phyloP scores from a whole-genome alignment of 2,329 filamentous ascomycete genomes.

The Fusarium ramigenum region DNA sequence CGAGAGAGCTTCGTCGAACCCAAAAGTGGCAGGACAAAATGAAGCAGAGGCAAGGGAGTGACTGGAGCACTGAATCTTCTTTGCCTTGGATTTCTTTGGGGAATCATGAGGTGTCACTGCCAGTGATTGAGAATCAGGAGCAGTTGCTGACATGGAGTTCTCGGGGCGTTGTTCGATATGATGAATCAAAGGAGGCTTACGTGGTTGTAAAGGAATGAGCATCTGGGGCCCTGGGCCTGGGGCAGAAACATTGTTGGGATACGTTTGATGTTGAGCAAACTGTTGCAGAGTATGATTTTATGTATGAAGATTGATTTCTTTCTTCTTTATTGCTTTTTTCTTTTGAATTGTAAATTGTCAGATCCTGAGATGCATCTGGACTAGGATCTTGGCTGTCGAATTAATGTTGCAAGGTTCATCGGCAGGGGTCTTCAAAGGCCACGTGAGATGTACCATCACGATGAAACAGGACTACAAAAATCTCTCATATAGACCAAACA shows the following conservation, averaged over 20 bases:
- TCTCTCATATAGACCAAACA: neutral
- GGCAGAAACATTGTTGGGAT: no score
- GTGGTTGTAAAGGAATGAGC: neutral
- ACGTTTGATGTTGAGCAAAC: no score
- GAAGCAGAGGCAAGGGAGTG: fast-evolving
- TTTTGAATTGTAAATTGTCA: no score
- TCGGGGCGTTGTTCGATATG: neutral
- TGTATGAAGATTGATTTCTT: no score
- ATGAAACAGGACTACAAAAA: neutral
- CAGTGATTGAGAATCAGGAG: neutral
- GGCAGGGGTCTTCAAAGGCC: neutral
- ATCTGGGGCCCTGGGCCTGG: no score
- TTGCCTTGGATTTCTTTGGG: fast-evolving
- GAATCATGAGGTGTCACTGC: neutral
- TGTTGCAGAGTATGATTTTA: no score
- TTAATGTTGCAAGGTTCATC: neutral
- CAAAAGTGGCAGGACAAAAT: neutral
- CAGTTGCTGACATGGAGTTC: neutral
- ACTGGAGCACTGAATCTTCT: neutral
- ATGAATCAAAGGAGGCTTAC: no score
- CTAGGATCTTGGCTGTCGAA: neutral
- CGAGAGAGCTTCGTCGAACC: neutral
- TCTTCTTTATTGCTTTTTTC: no score
- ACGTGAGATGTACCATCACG: neutral
- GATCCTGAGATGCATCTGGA: neutral